A percentile compares a stretch with the other conserved stretches of the same genome.
Conservation (phyloP, 129 eudicot genomes). For the Flaveria linearis region DNA sequence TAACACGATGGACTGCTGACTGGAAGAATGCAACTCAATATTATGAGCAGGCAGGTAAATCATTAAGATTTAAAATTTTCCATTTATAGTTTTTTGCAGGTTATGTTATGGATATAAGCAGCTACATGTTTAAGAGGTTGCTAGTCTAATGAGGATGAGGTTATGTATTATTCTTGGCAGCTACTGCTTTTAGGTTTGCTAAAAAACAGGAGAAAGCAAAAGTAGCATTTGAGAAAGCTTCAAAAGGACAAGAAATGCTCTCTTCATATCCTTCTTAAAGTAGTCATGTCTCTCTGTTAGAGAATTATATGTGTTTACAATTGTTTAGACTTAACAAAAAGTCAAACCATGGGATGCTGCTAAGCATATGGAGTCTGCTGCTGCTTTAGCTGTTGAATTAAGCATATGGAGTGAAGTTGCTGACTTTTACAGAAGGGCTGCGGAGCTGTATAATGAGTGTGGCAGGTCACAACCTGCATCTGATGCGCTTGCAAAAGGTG, state of each 20-base stretch:
- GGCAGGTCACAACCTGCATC: constrained; percentile 97
- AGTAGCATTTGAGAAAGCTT: constrained; percentile 91
- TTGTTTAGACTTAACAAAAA: constrained; percentile 45
- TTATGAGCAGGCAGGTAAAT: constrained; percentile 94
- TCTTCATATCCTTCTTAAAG: constrained; percentile 70
- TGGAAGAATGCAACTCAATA: constrained; percentile 82
- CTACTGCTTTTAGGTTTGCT: constrained; percentile 64
- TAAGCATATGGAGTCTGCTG: constrained; percentile 96
- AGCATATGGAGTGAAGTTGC: constrained; percentile 86
- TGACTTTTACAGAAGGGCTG: constrained; percentile 81
- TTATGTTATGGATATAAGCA: constrained; percentile 6
- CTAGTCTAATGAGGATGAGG: constrained; percentile 20
- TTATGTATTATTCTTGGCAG: constrained; percentile 39
- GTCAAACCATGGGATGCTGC: constrained; percentile 99
- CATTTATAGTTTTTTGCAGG: constrained; percentile 1
- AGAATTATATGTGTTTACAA: constrained; percentile 9
- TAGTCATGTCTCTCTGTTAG: background rate
- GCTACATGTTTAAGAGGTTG: constrained; percentile 15
- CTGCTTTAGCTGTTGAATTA: constrained; percentile 75
- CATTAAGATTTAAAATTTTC: constrained; percentile 8
- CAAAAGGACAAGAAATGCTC: constrained; percentile 97
- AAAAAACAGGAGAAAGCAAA: constrained; percentile 85
- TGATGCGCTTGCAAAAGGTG: constrained; percentile 96
- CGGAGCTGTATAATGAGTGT: constrained; percentile 79
- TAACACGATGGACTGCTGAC: constrained; percentile 96